A percentile compares a stretch with the other conserved stretches of the same genome.
Conservation (phyloP, 495 filamentous ascomycete species). For the Aspergillus sparsus region DNA sequence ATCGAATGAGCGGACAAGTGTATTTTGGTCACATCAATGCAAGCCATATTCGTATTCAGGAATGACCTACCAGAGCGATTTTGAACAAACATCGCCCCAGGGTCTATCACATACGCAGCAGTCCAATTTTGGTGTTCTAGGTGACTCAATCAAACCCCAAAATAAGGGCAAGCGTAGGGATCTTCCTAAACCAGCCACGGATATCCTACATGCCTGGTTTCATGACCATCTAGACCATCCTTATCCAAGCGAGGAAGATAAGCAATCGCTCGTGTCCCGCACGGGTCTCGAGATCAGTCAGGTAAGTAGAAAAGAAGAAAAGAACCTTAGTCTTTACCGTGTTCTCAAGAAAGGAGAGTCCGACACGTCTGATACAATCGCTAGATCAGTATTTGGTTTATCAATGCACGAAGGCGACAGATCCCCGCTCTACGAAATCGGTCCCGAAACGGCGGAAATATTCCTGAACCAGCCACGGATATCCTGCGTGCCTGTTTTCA, state of each 20-base stretch:
- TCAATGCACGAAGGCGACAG: slow-evolving; percentile 81
- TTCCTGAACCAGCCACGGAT: no score
- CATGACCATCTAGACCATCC: slow-evolving; percentile 73
- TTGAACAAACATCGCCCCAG: slow-evolving; percentile 36
- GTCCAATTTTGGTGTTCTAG: slow-evolving; percentile 49
- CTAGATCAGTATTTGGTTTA: slow-evolving; percentile 95
- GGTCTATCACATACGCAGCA: slow-evolving; percentile 36
- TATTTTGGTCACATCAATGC: no score
- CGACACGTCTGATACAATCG: not conserved
- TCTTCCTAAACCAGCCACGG: slow-evolving; percentile 81
- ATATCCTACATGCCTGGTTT: slow-evolving; percentile 81
- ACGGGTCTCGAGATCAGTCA: slow-evolving; percentile 81
- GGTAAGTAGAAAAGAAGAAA: slow-evolving; percentile 50
- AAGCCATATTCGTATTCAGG: slow-evolving; percentile 35
- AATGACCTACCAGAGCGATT: slow-evolving; percentile 37
- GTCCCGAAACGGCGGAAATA: slow-evolving; percentile 40
- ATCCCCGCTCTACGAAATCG: slow-evolving; percentile 66
- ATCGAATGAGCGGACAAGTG: no score
- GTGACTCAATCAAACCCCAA: slow-evolving; percentile 45
- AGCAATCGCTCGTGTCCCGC: slow-evolving; percentile 72
- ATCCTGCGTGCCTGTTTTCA: no score
- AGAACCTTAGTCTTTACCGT: no score
- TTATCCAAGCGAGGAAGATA: slow-evolving; percentile 89
- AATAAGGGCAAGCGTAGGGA: slow-evolving; percentile 74
- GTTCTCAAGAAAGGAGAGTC: no score